Conservation (phyloP, 1,284 basidiomycete species). For the Naganishia sp. region DNA sequence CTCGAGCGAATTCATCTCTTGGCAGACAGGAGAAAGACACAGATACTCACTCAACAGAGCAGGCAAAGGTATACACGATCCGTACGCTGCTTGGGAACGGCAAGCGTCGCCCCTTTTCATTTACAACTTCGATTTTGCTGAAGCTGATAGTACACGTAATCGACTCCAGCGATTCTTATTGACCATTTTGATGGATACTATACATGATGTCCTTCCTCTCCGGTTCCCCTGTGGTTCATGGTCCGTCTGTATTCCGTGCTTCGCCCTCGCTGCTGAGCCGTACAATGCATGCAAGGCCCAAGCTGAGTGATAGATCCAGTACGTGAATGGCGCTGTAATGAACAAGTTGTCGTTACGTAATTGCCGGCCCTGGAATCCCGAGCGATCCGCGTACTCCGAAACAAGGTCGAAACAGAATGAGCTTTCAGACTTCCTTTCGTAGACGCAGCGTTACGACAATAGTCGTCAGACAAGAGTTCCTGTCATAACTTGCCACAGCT, state of each 20-base stretch:
- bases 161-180: slow-evolving; percentile 16
- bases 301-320: too few relatives aligned
- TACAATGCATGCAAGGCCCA: neutral
- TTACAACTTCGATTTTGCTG: slow-evolving; percentile 25
- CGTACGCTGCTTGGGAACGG: neutral
- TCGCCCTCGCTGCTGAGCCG: neutral
- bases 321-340: too few relatives aligned
- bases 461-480: neutral
- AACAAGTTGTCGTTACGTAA: too few relatives aligned
- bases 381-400: neutral
- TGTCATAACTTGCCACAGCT: neutral
- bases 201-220: neutral
- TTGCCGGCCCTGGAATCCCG: too few relatives aligned
- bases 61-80: neutral
- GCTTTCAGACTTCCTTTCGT: too few relatives aligned
- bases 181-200: neutral
- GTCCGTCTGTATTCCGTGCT: too few relatives aligned
- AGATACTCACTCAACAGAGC: neutral
- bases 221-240: too few relatives aligned
- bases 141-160: slow-evolving; percentile 30
- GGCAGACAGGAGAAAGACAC: too few relatives aligned
- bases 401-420: neutral
- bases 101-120: slow-evolving; percentile 2
- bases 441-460: too few relatives aligned
- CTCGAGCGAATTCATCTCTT: too few relatives aligned